A percentile compares a stretch with the other conserved stretches of the same genome.
These are phyloP conservation scores for Thalassiosira pacifica DNA, from an alignment of 352 stramenopile species.

Conservation along the genomic window DNA sequence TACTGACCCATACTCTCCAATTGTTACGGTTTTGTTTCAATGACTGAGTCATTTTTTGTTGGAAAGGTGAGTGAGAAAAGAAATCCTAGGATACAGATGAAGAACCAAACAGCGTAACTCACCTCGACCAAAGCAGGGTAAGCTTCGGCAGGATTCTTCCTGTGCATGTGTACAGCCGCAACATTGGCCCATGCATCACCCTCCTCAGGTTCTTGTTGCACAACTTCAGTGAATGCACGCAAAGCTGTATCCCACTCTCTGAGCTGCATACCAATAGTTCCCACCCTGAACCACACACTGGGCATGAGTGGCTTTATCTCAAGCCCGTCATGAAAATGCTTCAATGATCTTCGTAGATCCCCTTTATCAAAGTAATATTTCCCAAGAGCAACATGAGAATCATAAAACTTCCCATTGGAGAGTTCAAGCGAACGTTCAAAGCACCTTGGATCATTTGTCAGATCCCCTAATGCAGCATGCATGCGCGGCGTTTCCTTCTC, in stretches of 20 bases:
- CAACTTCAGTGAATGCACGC: slow-evolving; percentile 92
- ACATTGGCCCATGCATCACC: slow-evolving; percentile 96
- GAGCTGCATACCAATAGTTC: slow-evolving; percentile 89
- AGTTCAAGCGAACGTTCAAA: slow-evolving; percentile 93
- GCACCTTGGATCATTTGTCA: slow-evolving; percentile 91
- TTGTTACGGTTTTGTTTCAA: slow-evolving; percentile 83
- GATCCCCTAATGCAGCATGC: slow-evolving; percentile 93
- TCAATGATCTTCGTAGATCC: slow-evolving; percentile 87
- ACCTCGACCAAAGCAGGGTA: slow-evolving; percentile 84
- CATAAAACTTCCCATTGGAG: slow-evolving; percentile 91
- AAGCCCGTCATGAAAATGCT: slow-evolving; percentile 90
- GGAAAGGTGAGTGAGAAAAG: background rate
- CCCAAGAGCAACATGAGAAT: slow-evolving; percentile 92
- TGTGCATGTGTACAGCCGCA: slow-evolving; percentile 92
- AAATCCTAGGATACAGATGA: background rate
- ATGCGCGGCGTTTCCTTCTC: slow-evolving; percentile 92
- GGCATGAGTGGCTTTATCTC: slow-evolving; percentile 92
- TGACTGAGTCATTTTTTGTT: slow-evolving; percentile 48
- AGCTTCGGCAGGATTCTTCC: slow-evolving; percentile 75
- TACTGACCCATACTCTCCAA: slow-evolving; percentile 85
- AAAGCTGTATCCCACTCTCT: slow-evolving; percentile 85
- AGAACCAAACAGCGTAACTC: slow-evolving; percentile 16
- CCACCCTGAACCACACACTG: slow-evolving; percentile 93
- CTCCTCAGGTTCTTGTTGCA: slow-evolving; percentile 94
- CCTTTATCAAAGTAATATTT: slow-evolving; percentile 91